phyloP scores from a whole-genome alignment of 768 basidiomycete species.

The Lactifluus rugatus region DNA sequence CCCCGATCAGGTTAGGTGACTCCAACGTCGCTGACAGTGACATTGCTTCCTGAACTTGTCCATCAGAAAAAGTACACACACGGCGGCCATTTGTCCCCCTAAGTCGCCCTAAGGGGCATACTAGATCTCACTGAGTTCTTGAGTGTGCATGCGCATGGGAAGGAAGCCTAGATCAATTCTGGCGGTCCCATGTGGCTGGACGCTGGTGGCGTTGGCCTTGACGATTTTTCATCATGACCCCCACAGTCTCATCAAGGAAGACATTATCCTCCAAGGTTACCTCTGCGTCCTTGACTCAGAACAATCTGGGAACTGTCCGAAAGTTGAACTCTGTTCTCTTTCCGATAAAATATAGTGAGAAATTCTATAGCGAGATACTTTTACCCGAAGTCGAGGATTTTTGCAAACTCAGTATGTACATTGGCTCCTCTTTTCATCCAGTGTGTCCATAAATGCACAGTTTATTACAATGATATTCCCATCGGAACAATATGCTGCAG shows the following conservation, averaged over 20 bases:
- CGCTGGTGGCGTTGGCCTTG: slow-evolving; percentile 8
- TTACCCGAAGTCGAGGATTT: slow-evolving; percentile 72
- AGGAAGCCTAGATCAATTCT: neutral
- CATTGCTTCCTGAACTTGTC: slow-evolving; percentile 3
- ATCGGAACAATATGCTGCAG: slow-evolving; percentile 85
- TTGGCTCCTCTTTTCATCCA: slow-evolving; percentile 4
- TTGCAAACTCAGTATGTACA: slow-evolving; percentile 73
- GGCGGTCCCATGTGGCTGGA: slow-evolving; percentile 2
- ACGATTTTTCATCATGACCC: slow-evolving; percentile 22
- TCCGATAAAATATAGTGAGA: slow-evolving; percentile 82
- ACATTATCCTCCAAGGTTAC: slow-evolving; percentile 40
- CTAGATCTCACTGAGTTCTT: neutral
- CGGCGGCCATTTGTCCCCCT: slow-evolving; percentile 22
- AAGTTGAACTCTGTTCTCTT: slow-evolving; percentile 72
- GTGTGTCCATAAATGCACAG: slow-evolving; percentile 31
- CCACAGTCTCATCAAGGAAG: slow-evolving; percentile 26
- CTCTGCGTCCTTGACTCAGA: slow-evolving; percentile 64
- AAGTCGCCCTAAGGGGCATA: neutral
- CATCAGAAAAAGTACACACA: slow-evolving; percentile 11
- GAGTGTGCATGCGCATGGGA: neutral
- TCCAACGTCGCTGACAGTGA: neutral
- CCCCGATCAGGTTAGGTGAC: slow-evolving; percentile 9
- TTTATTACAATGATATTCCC: slow-evolving; percentile 90
- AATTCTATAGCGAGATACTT: slow-evolving; percentile 77
- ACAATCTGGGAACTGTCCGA: slow-evolving; percentile 68